Conservation (phyloP, 352 stramenopile genomes). For the Phytophthora capsici region DNA sequence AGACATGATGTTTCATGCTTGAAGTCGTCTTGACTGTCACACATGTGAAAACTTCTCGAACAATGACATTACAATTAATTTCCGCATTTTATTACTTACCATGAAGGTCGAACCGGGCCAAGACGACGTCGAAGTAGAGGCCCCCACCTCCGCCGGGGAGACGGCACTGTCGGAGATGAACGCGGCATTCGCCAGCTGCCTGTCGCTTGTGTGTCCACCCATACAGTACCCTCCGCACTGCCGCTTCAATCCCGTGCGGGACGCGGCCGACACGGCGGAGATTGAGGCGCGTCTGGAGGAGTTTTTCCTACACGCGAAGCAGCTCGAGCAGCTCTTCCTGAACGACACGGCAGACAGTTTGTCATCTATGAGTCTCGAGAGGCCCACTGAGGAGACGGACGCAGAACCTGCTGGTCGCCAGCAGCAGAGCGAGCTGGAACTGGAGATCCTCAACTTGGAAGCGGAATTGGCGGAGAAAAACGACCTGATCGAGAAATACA, state of each 20-base stretch:
- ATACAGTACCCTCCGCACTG: constrained; percentile 87
- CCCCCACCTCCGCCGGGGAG: constrained; percentile 35
- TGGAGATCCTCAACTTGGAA: constrained; percentile 79
- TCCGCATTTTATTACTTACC: neutral
- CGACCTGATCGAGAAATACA: constrained; percentile 87
- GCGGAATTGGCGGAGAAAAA: constrained; percentile 83
- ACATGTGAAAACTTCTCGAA: too few relatives aligned
- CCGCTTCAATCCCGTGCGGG: constrained; percentile 84
- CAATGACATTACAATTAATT: too few relatives aligned
- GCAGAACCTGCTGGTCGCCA: constrained; percentile 9
- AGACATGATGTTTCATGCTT: neutral
- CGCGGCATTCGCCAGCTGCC: constrained; percentile 69
- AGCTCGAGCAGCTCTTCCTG: constrained; percentile 80
- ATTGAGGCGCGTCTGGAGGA: constrained; percentile 72
- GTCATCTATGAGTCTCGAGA: constrained; percentile 20
- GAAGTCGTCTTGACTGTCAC: too few relatives aligned
- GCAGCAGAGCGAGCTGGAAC: constrained; percentile 66
- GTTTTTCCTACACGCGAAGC: constrained; percentile 86
- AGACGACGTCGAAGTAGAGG: neutral
- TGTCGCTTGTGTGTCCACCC: constrained; percentile 76
- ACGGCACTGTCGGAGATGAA: constrained; percentile 76
- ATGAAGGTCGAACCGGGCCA: constrained; percentile 39
- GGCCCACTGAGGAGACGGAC: constrained; percentile 2
- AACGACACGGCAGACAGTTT: constrained; percentile 33
- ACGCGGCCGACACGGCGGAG: constrained; percentile 78